Evolutionary conservation across 805 yeast species (phyloP).

Genomic region (Wickerhamomyces silvicola): DNA sequence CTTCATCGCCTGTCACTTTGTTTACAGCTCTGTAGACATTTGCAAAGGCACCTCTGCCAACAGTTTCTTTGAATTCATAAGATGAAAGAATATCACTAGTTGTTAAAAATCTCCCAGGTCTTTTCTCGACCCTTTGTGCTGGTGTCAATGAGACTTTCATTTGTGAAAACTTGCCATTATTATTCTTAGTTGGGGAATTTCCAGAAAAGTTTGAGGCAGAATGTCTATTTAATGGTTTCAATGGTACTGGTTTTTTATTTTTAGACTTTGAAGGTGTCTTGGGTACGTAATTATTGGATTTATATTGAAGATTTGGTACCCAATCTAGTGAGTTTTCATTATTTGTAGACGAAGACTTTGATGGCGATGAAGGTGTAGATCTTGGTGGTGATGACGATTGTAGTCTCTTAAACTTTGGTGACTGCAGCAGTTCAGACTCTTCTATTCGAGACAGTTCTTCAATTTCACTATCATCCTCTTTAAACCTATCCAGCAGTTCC

Average conservation of each 20-base stretch:
- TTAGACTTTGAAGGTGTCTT: constrained; percentile 20
- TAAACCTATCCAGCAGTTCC: constrained; percentile 18
- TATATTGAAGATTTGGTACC: constrained; percentile 18
- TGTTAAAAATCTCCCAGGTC: constrained; percentile 24
- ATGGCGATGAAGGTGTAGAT: constrained; percentile 18
- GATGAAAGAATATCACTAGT: constrained; percentile 26
- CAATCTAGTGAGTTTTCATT: constrained; percentile 15
- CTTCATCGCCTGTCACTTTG: constrained; percentile 53
- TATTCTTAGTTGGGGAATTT: constrained; percentile 13
- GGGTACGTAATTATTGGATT: constrained; percentile 8
- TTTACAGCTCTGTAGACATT: constrained; percentile 75
- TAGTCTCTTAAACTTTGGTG: constrained; percentile 21
- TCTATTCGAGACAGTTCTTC: constrained; percentile 19
- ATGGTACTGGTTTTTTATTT: constrained; percentile 3
- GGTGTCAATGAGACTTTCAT: constrained; percentile 33
- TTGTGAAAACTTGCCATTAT: background rate
- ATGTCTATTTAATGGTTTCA: constrained; percentile 10
- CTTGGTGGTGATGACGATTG: constrained; percentile 21
- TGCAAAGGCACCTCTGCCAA: constrained; percentile 93
- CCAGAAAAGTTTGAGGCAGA: constrained; percentile 5
- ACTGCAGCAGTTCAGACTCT: constrained; percentile 20
- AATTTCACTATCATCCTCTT: constrained; percentile 18
- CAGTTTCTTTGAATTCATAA: constrained; percentile 49
- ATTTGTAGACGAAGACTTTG: constrained; percentile 8
- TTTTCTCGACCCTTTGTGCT: constrained; percentile 44